These are phyloP conservation scores for Isochrysis galbana DNA, from an alignment of 78 protist genomes.

Conservation along the genomic window DNA sequence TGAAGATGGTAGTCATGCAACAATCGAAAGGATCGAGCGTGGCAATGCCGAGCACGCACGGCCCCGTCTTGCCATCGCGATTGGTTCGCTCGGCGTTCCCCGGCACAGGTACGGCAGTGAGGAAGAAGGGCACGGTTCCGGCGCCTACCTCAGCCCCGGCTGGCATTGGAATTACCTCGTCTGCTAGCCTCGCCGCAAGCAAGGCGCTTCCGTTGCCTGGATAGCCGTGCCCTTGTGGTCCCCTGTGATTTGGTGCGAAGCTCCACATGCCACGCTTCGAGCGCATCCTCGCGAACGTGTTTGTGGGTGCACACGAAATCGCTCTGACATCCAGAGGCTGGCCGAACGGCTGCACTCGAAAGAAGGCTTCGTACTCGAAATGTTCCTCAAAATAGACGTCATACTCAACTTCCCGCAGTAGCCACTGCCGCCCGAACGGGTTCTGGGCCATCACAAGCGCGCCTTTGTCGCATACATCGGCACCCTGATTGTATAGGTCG, in stretches of 20 bases:
- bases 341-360: neutral
- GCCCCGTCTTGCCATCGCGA: neutral
- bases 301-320: neutral
- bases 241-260: neutral
- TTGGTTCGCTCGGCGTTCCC: neutral
- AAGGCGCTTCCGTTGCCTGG: neutral
- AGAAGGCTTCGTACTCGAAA: neutral
- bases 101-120: neutral
- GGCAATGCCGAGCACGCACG: neutral
- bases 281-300: neutral
- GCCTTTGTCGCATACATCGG: neutral
- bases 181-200: neutral
- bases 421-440: neutral
- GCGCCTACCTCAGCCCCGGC: neutral
- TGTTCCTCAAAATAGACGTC: neutral
- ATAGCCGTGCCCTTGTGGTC: neutral
- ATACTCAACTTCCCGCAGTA: neutral
- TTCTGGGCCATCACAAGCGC: neutral
- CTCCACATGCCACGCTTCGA: neutral
- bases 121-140: neutral
- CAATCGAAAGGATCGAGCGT: neutral
- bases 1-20: neutral
- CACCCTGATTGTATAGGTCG: neutral
- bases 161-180: neutral
- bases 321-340: neutral